phyloP scores from a whole-genome alignment of 176 grass and related monocot genomes.

The Avena insularis region DNA sequence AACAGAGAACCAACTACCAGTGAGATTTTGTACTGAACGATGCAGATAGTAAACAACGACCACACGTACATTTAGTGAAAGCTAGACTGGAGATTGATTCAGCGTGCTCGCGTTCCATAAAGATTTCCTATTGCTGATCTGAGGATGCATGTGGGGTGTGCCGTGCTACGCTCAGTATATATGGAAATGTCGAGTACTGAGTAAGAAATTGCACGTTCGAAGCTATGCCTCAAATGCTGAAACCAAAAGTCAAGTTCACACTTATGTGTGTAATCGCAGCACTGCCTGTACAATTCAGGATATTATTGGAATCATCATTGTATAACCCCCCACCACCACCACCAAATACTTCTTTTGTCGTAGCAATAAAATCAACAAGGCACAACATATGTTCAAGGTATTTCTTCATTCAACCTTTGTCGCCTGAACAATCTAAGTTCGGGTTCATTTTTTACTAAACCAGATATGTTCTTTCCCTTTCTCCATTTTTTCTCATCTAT shows the following conservation, averaged over 20 bases:
- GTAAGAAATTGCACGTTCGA: background rate
- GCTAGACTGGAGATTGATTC: too few relatives aligned
- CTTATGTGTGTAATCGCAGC: background rate
- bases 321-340: background rate
- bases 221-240: conserved; percentile 4
- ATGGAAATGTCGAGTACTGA: background rate
- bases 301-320: background rate
- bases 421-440: background rate
- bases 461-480: background rate
- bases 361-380: background rate
- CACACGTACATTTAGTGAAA: background rate
- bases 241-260: conserved; percentile 21
- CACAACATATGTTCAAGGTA: background rate
- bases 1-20: background rate
- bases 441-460: background rate
- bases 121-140: background rate
- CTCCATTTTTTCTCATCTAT: background rate
- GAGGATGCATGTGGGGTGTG: background rate
- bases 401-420: background rate
- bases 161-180: background rate
- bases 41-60: background rate
- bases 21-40: background rate
- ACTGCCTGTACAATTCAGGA: background rate
- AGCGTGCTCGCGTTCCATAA: background rate
- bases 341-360: background rate